Evolutionary conservation across 108 stramenopile genomes (phyloP).

Genomic region (Chaetoceros tenuissimus): DNA sequence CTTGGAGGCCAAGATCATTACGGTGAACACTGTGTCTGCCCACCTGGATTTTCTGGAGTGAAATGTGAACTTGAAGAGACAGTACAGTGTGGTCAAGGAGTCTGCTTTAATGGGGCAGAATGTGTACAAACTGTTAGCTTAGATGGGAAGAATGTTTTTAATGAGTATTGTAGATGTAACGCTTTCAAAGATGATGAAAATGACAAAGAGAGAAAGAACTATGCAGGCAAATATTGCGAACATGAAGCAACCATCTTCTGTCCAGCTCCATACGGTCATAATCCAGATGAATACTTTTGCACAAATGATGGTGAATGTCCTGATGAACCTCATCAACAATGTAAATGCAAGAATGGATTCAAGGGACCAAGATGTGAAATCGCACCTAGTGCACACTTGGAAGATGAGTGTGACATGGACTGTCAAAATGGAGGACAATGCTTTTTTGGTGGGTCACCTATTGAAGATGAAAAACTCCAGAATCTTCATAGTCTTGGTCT

Average conservation of each 20-base stretch:
- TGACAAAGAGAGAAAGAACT: too few species aligned
- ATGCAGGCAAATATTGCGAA: constrained; percentile 10
- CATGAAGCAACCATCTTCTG: constrained; percentile 13
- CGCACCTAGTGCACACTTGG: neutral
- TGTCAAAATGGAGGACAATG: constrained; percentile 32
- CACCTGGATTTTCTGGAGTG: constrained; percentile 2
- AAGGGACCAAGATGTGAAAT: constrained; percentile 28
- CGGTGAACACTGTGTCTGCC: constrained; percentile 8
- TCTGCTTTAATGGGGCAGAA: constrained; percentile 13
- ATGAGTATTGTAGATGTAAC: neutral
- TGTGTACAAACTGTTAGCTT: neutral
- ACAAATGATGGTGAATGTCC: constrained; percentile 14
- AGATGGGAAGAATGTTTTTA: neutral
- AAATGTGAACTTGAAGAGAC: constrained; percentile 6
- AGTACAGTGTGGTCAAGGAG: constrained; percentile 5
- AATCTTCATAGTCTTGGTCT: neutral
- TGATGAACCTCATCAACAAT: constrained; percentile 8
- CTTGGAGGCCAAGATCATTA: neutral
- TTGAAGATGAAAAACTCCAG: constrained; percentile 5
- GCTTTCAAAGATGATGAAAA: neutral
- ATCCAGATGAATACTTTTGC: constrained; percentile 10
- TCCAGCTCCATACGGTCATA: neutral
- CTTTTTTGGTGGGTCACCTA: constrained; percentile 7
- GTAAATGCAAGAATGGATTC: constrained; percentile 29
- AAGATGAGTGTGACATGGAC: constrained; percentile 12